phyloP scores from a whole-genome alignment of 2,329 filamentous ascomycete genomes.

The Coleophoma crateriformis region DNA sequence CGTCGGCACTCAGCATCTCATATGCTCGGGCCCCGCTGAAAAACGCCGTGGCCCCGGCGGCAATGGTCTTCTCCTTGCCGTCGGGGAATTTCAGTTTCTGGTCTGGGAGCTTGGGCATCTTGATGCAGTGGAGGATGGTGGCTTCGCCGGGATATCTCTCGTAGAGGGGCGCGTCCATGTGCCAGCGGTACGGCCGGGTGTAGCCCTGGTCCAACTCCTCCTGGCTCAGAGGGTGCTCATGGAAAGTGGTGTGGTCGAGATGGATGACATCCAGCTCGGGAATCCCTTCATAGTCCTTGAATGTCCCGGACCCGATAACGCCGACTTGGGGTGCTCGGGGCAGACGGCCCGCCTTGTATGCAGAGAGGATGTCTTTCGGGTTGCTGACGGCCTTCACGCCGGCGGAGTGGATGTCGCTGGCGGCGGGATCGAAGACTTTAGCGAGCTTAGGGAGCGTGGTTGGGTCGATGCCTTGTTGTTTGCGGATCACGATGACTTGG shows the following conservation, averaged over 20 bases:
- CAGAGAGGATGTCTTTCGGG: constrained; percentile 5
- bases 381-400: constrained; percentile 3
- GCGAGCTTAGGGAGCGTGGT: constrained; percentile 3
- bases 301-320: constrained; percentile 8
- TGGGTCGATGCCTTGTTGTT: constrained; percentile 8
- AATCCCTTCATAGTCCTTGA: constrained; percentile 6
- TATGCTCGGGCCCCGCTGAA: constrained; percentile 21
- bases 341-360: constrained; percentile 3
- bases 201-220: constrained; percentile 14
- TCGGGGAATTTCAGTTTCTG: constrained; percentile 18
- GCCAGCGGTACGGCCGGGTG: constrained; percentile 24
- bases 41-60: constrained; percentile 21
- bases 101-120: constrained; percentile 16
- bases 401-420: constrained; percentile 4
- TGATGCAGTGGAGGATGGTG: constrained; percentile 18
- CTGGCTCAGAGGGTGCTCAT: constrained; percentile 2
- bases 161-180: constrained; percentile 24
- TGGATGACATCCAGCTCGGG: too few species aligned
- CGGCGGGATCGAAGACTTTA: constrained; percentile 3
- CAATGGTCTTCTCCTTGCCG: constrained; percentile 11
- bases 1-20: constrained; percentile 16
- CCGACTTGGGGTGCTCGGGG: background rate
- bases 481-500: constrained; percentile 7
- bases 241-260: constrained; percentile 2
- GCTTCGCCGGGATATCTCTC: constrained; percentile 23